These are phyloP conservation scores for Boletus tylopilopsis DNA, from an alignment of 768 basidiomycete species.

Conservation along the genomic window DNA sequence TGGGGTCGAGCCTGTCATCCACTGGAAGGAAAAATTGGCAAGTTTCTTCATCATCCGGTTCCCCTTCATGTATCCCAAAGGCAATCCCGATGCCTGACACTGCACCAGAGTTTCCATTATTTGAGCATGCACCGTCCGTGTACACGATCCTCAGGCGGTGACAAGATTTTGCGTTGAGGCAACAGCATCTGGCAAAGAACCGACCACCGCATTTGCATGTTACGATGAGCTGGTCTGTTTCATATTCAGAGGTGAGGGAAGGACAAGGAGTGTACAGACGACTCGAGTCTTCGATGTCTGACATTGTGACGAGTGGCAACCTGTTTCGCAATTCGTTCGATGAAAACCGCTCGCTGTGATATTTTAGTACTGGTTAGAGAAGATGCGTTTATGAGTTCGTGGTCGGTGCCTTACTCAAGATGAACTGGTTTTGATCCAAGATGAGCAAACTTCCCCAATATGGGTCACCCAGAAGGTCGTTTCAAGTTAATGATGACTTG, in stretches of 20 bases:
- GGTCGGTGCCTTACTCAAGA: too few relatives aligned
- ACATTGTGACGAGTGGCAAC: not conserved
- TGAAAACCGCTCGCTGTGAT: too few relatives aligned
- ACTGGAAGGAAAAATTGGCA: slow-evolving; percentile 18
- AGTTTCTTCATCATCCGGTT: not conserved
- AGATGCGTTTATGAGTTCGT: too few relatives aligned
- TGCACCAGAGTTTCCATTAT: slow-evolving; percentile 26
- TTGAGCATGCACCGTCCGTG: slow-evolving; percentile 32
- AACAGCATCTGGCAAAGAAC: slow-evolving; percentile 6
- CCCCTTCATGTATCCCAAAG: not conserved
- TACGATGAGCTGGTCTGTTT: not conserved
- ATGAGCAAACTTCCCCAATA: too few relatives aligned
- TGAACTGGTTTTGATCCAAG: too few relatives aligned
- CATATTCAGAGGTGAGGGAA: not conserved
- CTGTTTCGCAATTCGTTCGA: too few relatives aligned
- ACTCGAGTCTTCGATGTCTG: too few relatives aligned
- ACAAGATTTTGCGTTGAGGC: slow-evolving; percentile 4
- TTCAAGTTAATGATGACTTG: too few relatives aligned
- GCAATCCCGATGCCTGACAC: slow-evolving; percentile 3
- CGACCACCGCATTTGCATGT: not conserved
- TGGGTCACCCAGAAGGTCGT: too few relatives aligned
- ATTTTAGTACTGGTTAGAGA: too few relatives aligned
- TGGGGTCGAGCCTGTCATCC: slow-evolving; percentile 17
- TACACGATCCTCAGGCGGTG: slow-evolving; percentile 24
- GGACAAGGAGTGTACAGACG: not conserved